Conservation (phyloP, 371 early-diverging fungal genomes). For the Parasitella parasitica region DNA sequence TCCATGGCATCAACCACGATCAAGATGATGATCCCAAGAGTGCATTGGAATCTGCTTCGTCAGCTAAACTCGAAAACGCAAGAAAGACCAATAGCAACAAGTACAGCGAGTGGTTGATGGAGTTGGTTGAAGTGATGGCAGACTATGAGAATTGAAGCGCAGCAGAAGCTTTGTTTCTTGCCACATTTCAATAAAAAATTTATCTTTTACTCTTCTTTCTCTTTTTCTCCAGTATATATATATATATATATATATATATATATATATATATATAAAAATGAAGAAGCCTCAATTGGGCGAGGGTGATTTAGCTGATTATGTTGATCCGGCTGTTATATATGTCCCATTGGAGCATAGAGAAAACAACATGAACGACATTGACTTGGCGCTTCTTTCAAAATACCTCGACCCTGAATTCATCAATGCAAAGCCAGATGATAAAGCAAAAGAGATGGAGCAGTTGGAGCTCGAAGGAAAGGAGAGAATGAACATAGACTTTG, state of each 20-base stretch:
- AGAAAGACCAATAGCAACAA: slow-evolving; percentile 20
- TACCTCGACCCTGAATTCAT: slow-evolving; percentile 43
- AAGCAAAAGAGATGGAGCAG: slow-evolving; percentile 21
- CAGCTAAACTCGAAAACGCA: slow-evolving; percentile 1
- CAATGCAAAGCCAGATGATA: slow-evolving; percentile 21
- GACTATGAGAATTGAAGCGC: slow-evolving; percentile 34
- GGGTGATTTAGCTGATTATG: slow-evolving; percentile 9
- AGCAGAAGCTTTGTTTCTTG: too few species aligned
- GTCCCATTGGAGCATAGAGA: slow-evolving; percentile 12
- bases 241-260: too few species aligned
- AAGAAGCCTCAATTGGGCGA: background rate
- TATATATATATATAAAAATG: background rate
- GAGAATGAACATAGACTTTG: slow-evolving; percentile 23
- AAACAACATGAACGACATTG: slow-evolving; percentile 36
- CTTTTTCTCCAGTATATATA: too few species aligned
- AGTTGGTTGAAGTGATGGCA: slow-evolving; percentile 47
- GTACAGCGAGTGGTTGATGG: slow-evolving; percentile 47
- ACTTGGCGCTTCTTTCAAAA: slow-evolving; percentile 12
- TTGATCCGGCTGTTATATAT: slow-evolving; percentile 17
- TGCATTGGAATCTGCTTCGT: background rate
- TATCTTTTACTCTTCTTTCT: background rate
- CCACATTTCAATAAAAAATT: too few species aligned
- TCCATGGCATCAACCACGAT: slow-evolving; percentile 38
- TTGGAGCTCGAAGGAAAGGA: slow-evolving; percentile 27
- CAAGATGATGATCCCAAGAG: slow-evolving; percentile 20